A percentile compares a stretch with the other conserved stretches of the same genome.
Evolutionary conservation across 805 yeast species (phyloP).

Genomic region (Myxozyma sirexii): DNA sequence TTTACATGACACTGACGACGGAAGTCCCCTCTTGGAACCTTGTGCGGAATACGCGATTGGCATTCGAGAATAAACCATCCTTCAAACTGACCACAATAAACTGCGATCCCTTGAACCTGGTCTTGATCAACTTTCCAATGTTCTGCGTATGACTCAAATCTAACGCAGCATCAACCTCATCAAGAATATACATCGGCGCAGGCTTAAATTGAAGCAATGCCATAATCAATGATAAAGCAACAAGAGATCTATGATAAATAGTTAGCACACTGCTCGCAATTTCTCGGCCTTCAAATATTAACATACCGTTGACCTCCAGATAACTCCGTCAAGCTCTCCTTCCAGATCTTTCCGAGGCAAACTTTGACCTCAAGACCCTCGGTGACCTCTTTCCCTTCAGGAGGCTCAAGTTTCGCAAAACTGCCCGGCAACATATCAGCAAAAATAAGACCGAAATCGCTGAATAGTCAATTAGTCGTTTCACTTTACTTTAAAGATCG

Average conservation of each 20-base stretch:
- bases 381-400: constrained; percentile 78
- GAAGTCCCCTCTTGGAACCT: constrained; percentile 97
- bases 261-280: background rate
- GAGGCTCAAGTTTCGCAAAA: constrained; percentile 83
- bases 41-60: constrained; percentile 89
- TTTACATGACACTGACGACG: constrained; percentile 54
- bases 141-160: constrained; percentile 97
- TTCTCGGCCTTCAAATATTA: no score
- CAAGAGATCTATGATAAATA: constrained; percentile 55
- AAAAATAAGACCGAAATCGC: constrained; percentile 87
- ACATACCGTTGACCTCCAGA: constrained; percentile 87
- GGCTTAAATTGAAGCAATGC: constrained; percentile 93
- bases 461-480: background rate
- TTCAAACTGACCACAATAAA: constrained; percentile 95
- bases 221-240: constrained; percentile 88
- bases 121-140: constrained; percentile 93
- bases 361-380: constrained; percentile 91
- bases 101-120: constrained; percentile 92
- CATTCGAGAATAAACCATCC: constrained; percentile 98
- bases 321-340: constrained; percentile 88
- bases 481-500: background rate
- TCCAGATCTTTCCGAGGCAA: constrained; percentile 90
- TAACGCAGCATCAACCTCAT: constrained; percentile 97
- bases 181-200: constrained; percentile 97
- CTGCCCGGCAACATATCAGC: constrained; percentile 86